These are phyloP conservation scores for Hanseniaspora vineae DNA, from an alignment of 805 yeast species.

Conservation along the genomic window DNA sequence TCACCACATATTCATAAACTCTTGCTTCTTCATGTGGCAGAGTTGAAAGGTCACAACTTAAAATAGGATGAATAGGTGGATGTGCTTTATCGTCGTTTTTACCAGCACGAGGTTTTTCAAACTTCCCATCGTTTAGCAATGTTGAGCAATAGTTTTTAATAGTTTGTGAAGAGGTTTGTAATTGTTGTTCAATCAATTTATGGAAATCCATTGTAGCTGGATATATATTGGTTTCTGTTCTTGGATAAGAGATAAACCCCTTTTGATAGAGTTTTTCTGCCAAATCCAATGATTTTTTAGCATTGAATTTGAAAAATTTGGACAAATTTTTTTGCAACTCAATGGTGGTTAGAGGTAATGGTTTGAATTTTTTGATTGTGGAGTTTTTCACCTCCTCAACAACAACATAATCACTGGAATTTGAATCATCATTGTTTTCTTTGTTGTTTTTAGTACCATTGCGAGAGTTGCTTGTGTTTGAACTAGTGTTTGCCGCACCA, in stretches of 20 bases:
- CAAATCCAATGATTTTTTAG: slow-evolving; percentile 58
- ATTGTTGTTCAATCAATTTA: slow-evolving; percentile 48
- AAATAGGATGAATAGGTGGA: slow-evolving; percentile 90
- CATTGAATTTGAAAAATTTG: slow-evolving; percentile 55
- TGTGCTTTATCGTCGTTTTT: slow-evolving; percentile 87
- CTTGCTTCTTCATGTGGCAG: slow-evolving; percentile 37
- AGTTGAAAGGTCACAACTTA: slow-evolving; percentile 20
- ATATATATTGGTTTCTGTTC: slow-evolving; percentile 91
- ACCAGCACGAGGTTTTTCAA: slow-evolving; percentile 65
- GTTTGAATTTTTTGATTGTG: slow-evolving; percentile 45
- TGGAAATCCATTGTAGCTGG: slow-evolving; percentile 65
- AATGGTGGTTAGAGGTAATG: slow-evolving; percentile 88
- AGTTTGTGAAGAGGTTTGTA: slow-evolving; percentile 23
- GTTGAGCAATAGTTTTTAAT: slow-evolving; percentile 67
- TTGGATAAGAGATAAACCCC: slow-evolving; percentile 87
- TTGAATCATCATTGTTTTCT: background rate
- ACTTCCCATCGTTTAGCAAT: slow-evolving; percentile 30
- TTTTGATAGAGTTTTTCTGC: slow-evolving; percentile 81
- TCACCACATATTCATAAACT: slow-evolving; percentile 75
- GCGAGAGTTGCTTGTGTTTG: slow-evolving; percentile 26
- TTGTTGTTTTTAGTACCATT: slow-evolving; percentile 42
- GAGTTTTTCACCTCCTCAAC: background rate
- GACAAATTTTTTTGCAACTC: slow-evolving; percentile 84
- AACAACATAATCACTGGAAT: background rate
- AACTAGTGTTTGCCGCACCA: slow-evolving; percentile 21